Evolutionary conservation across 2,329 filamentous ascomycete species (phyloP).

Genomic region (Hypoxylon sp.): DNA sequence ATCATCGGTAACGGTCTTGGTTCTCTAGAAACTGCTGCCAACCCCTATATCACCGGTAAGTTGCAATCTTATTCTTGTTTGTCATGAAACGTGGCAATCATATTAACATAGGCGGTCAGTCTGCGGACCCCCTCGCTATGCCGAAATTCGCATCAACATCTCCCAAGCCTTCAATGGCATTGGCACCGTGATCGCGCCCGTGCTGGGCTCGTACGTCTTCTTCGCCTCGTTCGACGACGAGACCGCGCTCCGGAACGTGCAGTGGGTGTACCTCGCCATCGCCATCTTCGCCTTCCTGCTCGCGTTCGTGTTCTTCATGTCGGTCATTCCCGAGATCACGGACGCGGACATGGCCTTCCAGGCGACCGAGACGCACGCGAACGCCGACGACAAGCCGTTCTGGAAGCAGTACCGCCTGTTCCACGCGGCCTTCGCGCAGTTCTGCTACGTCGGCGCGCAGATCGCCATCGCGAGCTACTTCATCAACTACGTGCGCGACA

Average conservation of each 20-base stretch:
- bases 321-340: constrained; percentile 76
- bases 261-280: constrained; percentile 80
- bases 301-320: constrained; percentile 71
- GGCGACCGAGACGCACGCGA: constrained; percentile 60
- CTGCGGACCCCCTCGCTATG: constrained; percentile 73
- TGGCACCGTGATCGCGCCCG: constrained; percentile 76
- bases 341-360: constrained; percentile 71
- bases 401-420: constrained; percentile 78
- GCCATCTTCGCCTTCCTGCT: constrained; percentile 75
- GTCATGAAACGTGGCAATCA: background rate
- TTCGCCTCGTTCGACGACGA: constrained; percentile 70
- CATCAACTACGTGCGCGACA: constrained; percentile 76
- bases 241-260: constrained; percentile 69
- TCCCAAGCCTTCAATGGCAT: constrained; percentile 81
- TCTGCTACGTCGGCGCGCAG: constrained; percentile 81
- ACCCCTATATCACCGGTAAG: constrained; percentile 73
- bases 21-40: constrained; percentile 79
- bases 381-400: constrained; percentile 68
- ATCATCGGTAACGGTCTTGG: constrained; percentile 77
- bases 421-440: constrained; percentile 78
- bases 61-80: background rate
- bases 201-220: constrained; percentile 77
- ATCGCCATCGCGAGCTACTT: constrained; percentile 72
- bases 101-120: constrained; percentile 46
- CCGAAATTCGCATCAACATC: constrained; percentile 76